Conservation (phyloP, 2,329 filamentous ascomycete genomes). For the Diaporthe ampelina region DNA sequence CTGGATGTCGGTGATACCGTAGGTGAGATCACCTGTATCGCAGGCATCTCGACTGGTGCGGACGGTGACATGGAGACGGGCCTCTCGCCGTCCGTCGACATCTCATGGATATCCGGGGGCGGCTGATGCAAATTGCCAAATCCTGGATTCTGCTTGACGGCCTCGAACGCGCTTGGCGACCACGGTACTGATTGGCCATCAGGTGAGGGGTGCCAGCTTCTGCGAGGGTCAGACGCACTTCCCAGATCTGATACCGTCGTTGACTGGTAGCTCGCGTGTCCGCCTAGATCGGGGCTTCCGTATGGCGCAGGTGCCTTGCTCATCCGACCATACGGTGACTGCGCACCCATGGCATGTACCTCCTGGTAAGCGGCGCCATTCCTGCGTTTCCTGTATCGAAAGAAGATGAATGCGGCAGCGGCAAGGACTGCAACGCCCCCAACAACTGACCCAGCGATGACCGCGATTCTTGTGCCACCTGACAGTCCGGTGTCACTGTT, state of each 20-base stretch:
- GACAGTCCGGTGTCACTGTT: constrained; percentile 42
- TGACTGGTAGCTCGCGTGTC: constrained; percentile 11
- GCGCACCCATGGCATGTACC: constrained; percentile 49
- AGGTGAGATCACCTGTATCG: constrained; percentile 40
- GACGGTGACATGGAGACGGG: constrained; percentile 16
- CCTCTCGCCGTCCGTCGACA: constrained; percentile 33
- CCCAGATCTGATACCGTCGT: constrained; percentile 29
- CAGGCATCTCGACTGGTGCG: constrained; percentile 48
- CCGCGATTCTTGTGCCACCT: constrained; percentile 47
- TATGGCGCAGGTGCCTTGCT: constrained; percentile 15
- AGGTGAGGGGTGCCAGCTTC: constrained; percentile 31
- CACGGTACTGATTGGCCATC: constrained; percentile 33
- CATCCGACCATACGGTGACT: constrained; percentile 17
- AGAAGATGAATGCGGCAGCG: constrained; percentile 43
- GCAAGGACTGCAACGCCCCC: constrained; percentile 44
- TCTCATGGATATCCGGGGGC: constrained; percentile 43
- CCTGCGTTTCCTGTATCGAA: constrained; percentile 45
- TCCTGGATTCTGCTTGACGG: constrained; percentile 9
- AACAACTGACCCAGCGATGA: constrained; percentile 47
- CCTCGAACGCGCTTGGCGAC: constrained; percentile 36
- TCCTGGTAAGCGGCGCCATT: constrained; percentile 46
- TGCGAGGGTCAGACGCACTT: constrained; percentile 15
- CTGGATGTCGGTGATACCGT: constrained; percentile 24
- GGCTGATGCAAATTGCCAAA: constrained; percentile 36
- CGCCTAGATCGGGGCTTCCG: constrained; percentile 9